These are phyloP conservation scores for Yamadazyma insecticola DNA, from an alignment of 805 yeast genomes.

Conservation along the genomic window DNA sequence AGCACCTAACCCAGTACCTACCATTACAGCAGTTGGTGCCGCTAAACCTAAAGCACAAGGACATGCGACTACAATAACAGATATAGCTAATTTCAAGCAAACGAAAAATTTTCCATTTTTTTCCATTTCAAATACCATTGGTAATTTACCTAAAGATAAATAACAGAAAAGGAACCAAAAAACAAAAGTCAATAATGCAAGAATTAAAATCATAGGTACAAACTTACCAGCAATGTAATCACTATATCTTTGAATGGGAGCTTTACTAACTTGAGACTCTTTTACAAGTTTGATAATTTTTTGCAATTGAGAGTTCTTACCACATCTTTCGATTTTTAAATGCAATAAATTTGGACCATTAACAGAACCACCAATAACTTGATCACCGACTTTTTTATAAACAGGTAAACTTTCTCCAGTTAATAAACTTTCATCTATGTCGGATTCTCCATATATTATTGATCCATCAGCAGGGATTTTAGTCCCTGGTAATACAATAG, in stretches of 20 bases:
- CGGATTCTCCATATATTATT: constrained; percentile 73
- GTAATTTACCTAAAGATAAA: constrained; percentile 25
- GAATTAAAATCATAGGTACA: constrained; percentile 66
- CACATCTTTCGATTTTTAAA: constrained; percentile 65
- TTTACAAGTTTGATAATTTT: constrained; percentile 83
- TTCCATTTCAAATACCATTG: constrained; percentile 43
- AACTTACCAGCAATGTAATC: constrained; percentile 81
- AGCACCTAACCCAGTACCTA: constrained; percentile 97
- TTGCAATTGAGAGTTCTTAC: constrained; percentile 79
- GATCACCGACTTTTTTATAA: constrained; percentile 52
- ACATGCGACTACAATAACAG: constrained; percentile 96
- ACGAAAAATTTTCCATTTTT: constrained; percentile 57
- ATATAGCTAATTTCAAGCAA: constrained; percentile 75
- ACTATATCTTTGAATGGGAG: constrained; percentile 88
- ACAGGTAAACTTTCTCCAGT: constrained; percentile 91
- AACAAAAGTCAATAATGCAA: constrained; percentile 61
- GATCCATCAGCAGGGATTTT: constrained; percentile 90
- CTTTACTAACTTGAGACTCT: constrained; percentile 82
- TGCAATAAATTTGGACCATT: constrained; percentile 74
- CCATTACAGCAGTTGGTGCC: constrained; percentile 99
- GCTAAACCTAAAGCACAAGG: constrained; percentile 98
- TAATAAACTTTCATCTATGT: constrained; percentile 80
- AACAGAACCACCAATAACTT: constrained; percentile 85
- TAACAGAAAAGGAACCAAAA: constrained; percentile 35
- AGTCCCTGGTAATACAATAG: constrained; percentile 78